phyloP scores from a whole-genome alignment of 2,329 filamentous ascomycete genomes.

The Hymenoscyphus linearis region DNA sequence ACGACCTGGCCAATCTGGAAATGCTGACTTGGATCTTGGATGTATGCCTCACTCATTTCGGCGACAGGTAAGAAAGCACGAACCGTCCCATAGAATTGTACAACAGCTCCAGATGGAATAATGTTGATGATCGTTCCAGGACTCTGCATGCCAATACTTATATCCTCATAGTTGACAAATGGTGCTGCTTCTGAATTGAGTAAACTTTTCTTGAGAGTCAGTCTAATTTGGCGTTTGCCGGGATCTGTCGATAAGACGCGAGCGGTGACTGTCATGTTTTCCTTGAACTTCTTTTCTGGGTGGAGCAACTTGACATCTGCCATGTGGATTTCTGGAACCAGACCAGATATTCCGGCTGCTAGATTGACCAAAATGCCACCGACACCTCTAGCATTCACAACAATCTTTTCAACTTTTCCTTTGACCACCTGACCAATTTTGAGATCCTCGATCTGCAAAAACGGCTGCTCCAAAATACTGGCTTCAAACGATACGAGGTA shows the following conservation, averaged over 20 bases:
- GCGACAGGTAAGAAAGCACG: constrained; percentile 85
- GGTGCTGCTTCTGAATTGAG: constrained; percentile 82
- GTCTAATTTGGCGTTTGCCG: constrained; percentile 69
- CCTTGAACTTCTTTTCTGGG: constrained; percentile 92
- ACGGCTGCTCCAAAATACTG: constrained; percentile 77
- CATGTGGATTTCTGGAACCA: constrained; percentile 83
- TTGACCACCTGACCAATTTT: constrained; percentile 74
- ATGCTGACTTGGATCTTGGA: constrained; percentile 81
- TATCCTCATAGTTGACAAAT: constrained; percentile 71
- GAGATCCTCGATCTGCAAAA: constrained; percentile 87
- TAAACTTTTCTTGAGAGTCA: constrained; percentile 92
- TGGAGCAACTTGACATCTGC: constrained; percentile 84
- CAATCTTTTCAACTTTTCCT: constrained; percentile 77
- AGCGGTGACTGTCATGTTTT: constrained; percentile 77
- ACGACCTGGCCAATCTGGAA: constrained; percentile 89
- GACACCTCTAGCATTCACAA: constrained; percentile 73
- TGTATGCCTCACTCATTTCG: constrained; percentile 98
- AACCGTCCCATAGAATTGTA: constrained; percentile 85
- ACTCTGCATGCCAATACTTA: constrained; percentile 69
- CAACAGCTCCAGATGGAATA: constrained; percentile 70
- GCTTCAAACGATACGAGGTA: constrained; percentile 83
- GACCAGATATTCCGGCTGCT: constrained; percentile 80
- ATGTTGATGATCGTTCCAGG: constrained; percentile 86
- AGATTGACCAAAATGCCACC: constrained; percentile 77
- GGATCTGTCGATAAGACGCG: constrained; percentile 77